Evolutionary conservation across 2,329 filamentous ascomycete species (phyloP), one percentile per base, ranked within the genome.

Genomic region (Aspergillus sp.): DNA sequence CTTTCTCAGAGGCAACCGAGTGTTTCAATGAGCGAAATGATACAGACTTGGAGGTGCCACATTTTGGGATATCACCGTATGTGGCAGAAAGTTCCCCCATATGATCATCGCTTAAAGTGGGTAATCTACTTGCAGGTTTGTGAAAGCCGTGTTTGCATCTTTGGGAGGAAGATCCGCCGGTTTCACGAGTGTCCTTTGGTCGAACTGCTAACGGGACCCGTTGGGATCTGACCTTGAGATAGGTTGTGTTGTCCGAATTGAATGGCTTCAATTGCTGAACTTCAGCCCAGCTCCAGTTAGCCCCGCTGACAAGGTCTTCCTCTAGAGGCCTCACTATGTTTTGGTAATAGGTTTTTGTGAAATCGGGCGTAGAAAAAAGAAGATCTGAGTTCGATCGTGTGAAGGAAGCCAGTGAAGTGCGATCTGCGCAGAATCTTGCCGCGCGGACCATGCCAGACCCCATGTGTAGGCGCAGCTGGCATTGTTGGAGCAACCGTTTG

Each of bases 281-380:
- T 39, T 64, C 60, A 20, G 58, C 57, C 62, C 62, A 62, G n/a
- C 59, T 64, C 62, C 62, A 64, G 18, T 60, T 47, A 4, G 60
- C 62, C 14, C 62, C 62, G 12, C 53, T 55, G 2, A 64, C 60
- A 18, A 64, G 52, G 39, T 64, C 60, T n/a, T 64, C 36, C 16
- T 64, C 62, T 49, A 64, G 29, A n/a, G 62, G 62, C 16, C 57
- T 45, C 2, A 64, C 57, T 24, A 54, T 56, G 1, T 52, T 58
- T 10, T 54, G 50, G 36, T 64, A 64, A 39, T 60, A 64, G 6
- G 55, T 45, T 42, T 58, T 49, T 7, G 62, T 49, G 42, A 58
- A 64, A 12, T 52, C 49, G 10, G 18, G 32, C 20, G 51, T 46
- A 4, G 32, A 14, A 26, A 56, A 56, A 16, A 56, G 31, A 1